Evolutionary conservation across 2,329 filamentous ascomycete species (phyloP).

Genomic region (Davidsoniella virescens): DNA sequence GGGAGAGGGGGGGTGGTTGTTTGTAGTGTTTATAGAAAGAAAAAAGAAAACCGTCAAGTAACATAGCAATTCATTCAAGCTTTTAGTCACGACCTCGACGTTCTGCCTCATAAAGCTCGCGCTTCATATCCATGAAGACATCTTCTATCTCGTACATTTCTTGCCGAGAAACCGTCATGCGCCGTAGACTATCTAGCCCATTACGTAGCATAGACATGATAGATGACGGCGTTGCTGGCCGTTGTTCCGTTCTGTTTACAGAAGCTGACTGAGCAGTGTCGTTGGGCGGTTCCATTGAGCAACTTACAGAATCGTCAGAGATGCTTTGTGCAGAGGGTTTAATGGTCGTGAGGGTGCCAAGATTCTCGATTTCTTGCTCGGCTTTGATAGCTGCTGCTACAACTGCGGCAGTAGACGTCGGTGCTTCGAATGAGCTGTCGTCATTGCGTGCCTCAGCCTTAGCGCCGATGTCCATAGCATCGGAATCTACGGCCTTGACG

Average conservation of each 20-base stretch:
- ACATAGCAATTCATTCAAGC: background rate
- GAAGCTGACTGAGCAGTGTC: background rate
- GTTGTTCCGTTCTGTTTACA: background rate
- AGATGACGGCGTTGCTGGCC: constrained; percentile 2
- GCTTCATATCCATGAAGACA: constrained; percentile 62
- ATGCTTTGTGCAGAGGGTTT: background rate
- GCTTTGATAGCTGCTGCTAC: background rate
- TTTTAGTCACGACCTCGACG: constrained; percentile 30
- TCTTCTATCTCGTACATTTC: constrained; percentile 61
- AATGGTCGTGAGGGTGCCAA: background rate
- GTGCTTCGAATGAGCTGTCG: background rate
- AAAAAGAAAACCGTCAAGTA: too few species aligned
- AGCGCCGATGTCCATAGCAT: background rate
- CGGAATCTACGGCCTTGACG: background rate
- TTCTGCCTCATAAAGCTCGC: constrained; percentile 56
- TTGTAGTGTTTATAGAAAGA: too few species aligned
- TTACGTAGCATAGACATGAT: constrained; percentile 21
- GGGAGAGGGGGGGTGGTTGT: too few species aligned
- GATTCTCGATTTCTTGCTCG: background rate
- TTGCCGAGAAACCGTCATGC: constrained; percentile 41
- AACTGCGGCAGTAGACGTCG: background rate
- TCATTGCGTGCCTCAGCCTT: background rate
- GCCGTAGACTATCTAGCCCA: constrained; percentile 40
- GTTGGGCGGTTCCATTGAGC: background rate
- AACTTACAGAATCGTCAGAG: too few species aligned